Percentiles rank a stretch among this genome's conserved stretches.
phyloP scores from a whole-genome alignment of 352 stramenopile genomes.

The Phytopythium delawarense region DNA sequence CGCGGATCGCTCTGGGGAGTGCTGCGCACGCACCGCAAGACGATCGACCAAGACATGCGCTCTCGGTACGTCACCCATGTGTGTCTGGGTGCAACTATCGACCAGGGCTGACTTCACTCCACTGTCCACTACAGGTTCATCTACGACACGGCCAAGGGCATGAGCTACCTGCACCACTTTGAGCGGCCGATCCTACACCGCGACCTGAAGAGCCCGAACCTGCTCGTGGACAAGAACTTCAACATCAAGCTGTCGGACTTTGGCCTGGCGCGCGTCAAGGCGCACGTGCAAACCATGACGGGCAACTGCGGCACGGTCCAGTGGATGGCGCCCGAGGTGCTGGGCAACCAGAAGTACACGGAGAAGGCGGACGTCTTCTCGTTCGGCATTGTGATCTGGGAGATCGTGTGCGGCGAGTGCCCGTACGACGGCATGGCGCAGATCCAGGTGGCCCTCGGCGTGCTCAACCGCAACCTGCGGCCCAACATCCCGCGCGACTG shows the following conservation, averaged over 20 bases:
- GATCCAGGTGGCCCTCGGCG: conserved; percentile 76
- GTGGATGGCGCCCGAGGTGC: conserved; percentile 87
- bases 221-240: conserved; percentile 81
- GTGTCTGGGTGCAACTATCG: too few species aligned
- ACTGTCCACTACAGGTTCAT: conserved; percentile 48
- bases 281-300: conserved; percentile 90
- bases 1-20: conserved; percentile 93
- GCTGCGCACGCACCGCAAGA: conserved; percentile 44
- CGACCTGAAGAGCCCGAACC: conserved; percentile 89
- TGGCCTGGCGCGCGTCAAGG: conserved; percentile 88
- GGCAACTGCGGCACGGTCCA: conserved; percentile 88
- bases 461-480: conserved; percentile 76
- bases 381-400: conserved; percentile 93
- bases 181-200: conserved; percentile 83
- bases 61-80: too few species aligned
- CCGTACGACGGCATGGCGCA: conserved; percentile 90
- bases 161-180: conserved; percentile 88
- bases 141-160: conserved; percentile 77
- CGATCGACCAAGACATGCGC: too few species aligned
- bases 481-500: conserved; percentile 56
- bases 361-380: conserved; percentile 93
- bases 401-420: conserved; percentile 88
- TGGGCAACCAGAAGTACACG: conserved; percentile 90
- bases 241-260: conserved; percentile 92
- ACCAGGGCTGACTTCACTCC: too few species aligned